Evolutionary conservation across 345 rosid species (phyloP), one percentile per base, ranked within the genome.

Genomic region (Tarenaya hassleriana): DNA sequence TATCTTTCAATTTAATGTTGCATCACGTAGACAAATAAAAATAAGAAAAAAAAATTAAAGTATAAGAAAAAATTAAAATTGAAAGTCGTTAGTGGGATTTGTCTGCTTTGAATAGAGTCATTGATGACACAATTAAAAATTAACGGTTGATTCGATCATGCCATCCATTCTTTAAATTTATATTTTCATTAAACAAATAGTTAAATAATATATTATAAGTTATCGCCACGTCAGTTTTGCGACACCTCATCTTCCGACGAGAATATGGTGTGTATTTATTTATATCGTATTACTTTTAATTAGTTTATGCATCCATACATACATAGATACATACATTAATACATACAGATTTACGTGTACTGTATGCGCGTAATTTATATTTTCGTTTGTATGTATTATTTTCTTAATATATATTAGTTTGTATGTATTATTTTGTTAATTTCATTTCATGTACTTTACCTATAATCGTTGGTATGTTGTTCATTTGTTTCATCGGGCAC

Each of bases 111-210:
- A 57, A 45, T 51, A 64, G 59, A 59, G 70, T 66, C 65, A 66
- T 59, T 50, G 27, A 59, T 66, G 70, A 66, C 64, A 29, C 55
- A 40, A 52, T 33, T 12, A 66, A 33, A 44, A 48, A 47, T 11
- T 58, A 51, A 58, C 64, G 64, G 64, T 65, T 58, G 60, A 52
- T 65, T 58, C 55, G 60, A 58, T 50, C 58, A 51, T 64, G 69
- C 59, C 19, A 38, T 51, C 35, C 11, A 7, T 34, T 34, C 54
- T 65, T 65, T 46, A 29, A 12, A 29, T 65, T 58, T 50, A 64
- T 57, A 45, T 39, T 14, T 37, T 8, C 14, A 12, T 29, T 16
- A 15, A 58, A 58, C 16, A 57, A 37, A 24, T 16, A 56, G 13
- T 41, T 38, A n/a, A 41, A 4, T 42, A 15, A 40, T 38, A 58